These are phyloP conservation scores for Mycena chlorophos DNA, from an alignment of 768 basidiomycete species.

Conservation along the genomic window DNA sequence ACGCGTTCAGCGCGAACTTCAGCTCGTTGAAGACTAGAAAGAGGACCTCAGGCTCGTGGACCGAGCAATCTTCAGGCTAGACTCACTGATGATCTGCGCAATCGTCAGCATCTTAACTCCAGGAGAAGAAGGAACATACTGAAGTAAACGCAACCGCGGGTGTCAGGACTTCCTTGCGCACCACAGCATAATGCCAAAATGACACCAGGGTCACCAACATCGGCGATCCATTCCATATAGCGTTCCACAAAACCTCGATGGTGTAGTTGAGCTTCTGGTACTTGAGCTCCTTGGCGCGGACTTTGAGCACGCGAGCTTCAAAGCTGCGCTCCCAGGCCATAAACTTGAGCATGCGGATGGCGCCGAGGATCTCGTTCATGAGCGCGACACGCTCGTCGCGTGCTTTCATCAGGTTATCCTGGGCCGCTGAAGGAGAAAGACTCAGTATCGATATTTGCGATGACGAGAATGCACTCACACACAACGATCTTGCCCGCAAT, in stretches of 20 bases:
- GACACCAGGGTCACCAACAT: slow-evolving; percentile 61
- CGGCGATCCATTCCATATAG: slow-evolving; percentile 52
- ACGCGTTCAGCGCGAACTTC: slow-evolving; percentile 82
- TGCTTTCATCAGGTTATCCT: slow-evolving; percentile 88
- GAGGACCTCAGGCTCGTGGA: neutral
- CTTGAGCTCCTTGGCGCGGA: slow-evolving; percentile 79
- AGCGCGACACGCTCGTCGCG: slow-evolving; percentile 86
- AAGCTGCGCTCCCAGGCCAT: slow-evolving; percentile 95
- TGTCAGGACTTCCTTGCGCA: slow-evolving; percentile 66
- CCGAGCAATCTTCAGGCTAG: slow-evolving; percentile 15
- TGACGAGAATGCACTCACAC: neutral
- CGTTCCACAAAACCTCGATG: slow-evolving; percentile 65
- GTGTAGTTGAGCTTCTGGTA: slow-evolving; percentile 85
- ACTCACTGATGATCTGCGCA: slow-evolving; percentile 45
- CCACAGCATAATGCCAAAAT: slow-evolving; percentile 73
- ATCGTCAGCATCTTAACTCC: neutral
- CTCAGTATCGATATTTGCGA: neutral
- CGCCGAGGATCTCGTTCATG: slow-evolving; percentile 87
- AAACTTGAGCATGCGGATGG: slow-evolving; percentile 94
- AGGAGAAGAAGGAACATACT: slow-evolving; percentile 36
- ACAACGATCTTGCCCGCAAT: slow-evolving; percentile 72
- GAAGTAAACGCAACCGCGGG: slow-evolving; percentile 85
- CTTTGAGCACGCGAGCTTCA: slow-evolving; percentile 67
- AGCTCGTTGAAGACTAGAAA: slow-evolving; percentile 78
- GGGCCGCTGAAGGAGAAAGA: slow-evolving; percentile 41